Base-by-base conservation (phyloP, 2,329 filamentous ascomycete genomes). In the Trichoderma sp. region DNA sequence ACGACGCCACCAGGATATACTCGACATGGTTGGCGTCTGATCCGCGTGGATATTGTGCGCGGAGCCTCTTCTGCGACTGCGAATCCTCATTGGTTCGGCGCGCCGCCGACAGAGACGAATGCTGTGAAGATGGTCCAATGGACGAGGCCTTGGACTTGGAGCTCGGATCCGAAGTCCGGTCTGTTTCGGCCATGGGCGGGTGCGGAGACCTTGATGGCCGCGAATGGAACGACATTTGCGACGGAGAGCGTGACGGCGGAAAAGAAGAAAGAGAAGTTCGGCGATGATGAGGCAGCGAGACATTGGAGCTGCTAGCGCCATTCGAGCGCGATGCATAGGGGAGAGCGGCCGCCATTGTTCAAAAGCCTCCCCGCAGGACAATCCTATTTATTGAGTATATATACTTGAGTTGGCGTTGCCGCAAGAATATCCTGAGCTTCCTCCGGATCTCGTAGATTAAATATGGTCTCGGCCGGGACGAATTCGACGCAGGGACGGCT, bases 1-100 rank as follows among this genome's bases (percentile, higher is more conserved):
- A 99, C 2, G 93, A 97, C 4, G 95, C 95, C 65, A 99, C 95
- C 64, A 99, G 84, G 64, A 99, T 98, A 77, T 98, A 99, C 78
- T 99, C 95, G 80, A 99, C 95, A 90, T 99, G 95, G 75, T 95
- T 96, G 78, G 98, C 91, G 6, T 84, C 82, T 12, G 88, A 86
- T 67, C 90, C 85, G n/a, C 88, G 84, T 17, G 91, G 91, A 75
- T 93, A 94, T 74, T 93, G 91, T 22, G 91, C 91, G 67, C 88
- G 89, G 75, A 90, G 79, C 75, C 85, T 88, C 73, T 85, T 84
- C 19, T 81, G 78, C 5, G 84, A 83, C 65, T 83, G 82, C 39
- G 82, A 80, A 70, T 84, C 79, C 69, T 84, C 79, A 76, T 87
- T 80, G 76, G 83, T 73, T 78, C 84, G 78, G 71, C 83, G 79